Base-by-base conservation (phyloP, 352 stramenopile species). In the Globisporangium takayamanum region DNA sequence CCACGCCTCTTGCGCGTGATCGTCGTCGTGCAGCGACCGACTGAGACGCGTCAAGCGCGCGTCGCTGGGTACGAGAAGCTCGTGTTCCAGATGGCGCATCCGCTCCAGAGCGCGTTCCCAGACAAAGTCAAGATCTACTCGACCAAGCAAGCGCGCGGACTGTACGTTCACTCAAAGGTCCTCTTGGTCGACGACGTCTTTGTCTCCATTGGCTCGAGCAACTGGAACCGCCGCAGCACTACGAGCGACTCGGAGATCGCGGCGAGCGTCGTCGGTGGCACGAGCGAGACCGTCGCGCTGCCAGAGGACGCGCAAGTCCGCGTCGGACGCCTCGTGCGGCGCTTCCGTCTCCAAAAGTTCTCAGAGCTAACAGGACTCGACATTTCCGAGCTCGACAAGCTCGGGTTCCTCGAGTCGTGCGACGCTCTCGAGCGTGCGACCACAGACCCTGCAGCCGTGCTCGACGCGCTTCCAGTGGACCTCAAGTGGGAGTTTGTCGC, bases 141-240 rank as follows among this genome's bases (percentile, higher is more conserved):
- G 50, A 85, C 77, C 8, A 80, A 81, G 33, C 50, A 74, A 46
- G 39, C 58, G 3, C 71, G 68, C 47, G 37, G 73, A 15, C 66
- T 95, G 30, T 95, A 92, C 67, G 75, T 94, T 45, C 87, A 96
- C 66, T 78, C 70, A 45, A 93, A 94, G 47, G 52, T 92, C 25
- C 55, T 95, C 47, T 65, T 94, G 50, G 57, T 90, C 26, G 91
- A 97, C 64, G 90, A 97, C 57, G 78, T 88, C 50, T 86, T 88
- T 48, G 67, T 84, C 44, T 86, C 91, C 0, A 79, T 97, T 52
- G 88, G 90, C 12, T 96, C 84, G 41, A 77, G 86, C 53, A 97
- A 97, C 71, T 97, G 95, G 68, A 97, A 97, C 63, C 84, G 95
- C 52, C 84, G 92, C 37, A 95, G 81, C 53, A 85, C 90, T 63